Base-by-base conservation (phyloP, 2,329 filamentous ascomycete species). In the Aschersonia sp. region DNA sequence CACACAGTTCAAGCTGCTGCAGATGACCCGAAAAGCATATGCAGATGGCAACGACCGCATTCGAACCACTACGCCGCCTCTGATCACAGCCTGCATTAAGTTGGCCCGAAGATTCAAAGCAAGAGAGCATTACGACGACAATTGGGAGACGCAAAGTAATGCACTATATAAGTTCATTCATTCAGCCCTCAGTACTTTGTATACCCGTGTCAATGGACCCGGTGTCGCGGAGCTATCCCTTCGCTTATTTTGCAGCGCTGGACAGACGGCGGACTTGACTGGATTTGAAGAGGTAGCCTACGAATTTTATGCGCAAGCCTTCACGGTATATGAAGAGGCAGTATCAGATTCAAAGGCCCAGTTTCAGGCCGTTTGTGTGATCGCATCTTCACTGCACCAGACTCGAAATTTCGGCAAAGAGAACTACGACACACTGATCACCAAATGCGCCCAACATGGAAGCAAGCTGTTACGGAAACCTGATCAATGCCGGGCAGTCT, bases 391-490 rank as follows among this genome's bases (percentile, higher is more conserved):
- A 4, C 71, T 98, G 49, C 89, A 96, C 61, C 84, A 88, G 53
- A 91, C 88, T 9, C 77, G 91, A 50, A 83, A 91, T 59, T 98
- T 98, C 63, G 83, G 86, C 52, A 89, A 91, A 63, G 92, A 98
- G 67, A 98, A 97, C 61, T 98, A 97, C 65, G 94, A 98, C 64
- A 98, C 92, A 0, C 73, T 98, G 35, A 98, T 98, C 61, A 98
- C 92, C 7, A 98, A 98, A 67, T 94, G 89, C 55, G 91, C 94
- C 3, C 76, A 97, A 55, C 94, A 98, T 61, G 91, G 92, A 20
- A 96, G 89, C 69, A 98, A 97, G 65, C 72, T 98, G 54, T 75
- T 98, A 56, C 91, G 95, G 67, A 98, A 98, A 69, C 94, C 92
- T 1, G 92, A 98, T 63, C 92, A 98, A 67, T 98, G 92, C 63